phyloP scores from a whole-genome alignment of 2,329 filamentous ascomycete species.

The Clonostachys chloroleuca region DNA sequence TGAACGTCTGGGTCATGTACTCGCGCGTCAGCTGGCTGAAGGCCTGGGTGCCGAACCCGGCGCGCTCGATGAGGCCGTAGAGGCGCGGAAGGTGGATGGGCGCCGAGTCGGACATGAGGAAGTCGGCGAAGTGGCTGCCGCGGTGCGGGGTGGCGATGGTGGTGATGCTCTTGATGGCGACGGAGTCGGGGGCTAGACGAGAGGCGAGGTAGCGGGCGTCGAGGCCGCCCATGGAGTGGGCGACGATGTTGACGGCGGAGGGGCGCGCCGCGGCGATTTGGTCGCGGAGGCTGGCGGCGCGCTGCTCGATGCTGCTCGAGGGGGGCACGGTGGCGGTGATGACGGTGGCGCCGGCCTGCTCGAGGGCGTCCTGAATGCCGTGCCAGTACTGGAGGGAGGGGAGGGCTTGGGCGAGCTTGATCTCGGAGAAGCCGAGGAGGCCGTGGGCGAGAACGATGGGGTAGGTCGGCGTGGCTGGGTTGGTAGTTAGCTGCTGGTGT shows the following conservation, averaged over 20 bases:
- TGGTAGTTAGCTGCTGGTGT: background rate
- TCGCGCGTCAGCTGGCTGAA: slow-evolving; percentile 55
- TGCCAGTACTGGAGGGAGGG: slow-evolving; percentile 61
- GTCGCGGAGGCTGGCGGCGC: slow-evolving; percentile 50
- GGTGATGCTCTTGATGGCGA: slow-evolving; percentile 45
- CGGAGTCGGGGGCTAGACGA: slow-evolving; percentile 38
- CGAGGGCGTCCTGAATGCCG: slow-evolving; percentile 56
- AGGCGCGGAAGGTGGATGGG: slow-evolving; percentile 45
- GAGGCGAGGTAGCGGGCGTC: slow-evolving; percentile 64
- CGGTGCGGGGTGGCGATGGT: slow-evolving; percentile 53
- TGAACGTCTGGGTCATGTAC: slow-evolving; percentile 57
- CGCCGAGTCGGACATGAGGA: slow-evolving; percentile 30
- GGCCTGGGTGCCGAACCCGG: slow-evolving; percentile 53
- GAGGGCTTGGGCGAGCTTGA: slow-evolving; percentile 44
- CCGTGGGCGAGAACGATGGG: slow-evolving; percentile 64
- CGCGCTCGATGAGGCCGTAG: slow-evolving; percentile 43
- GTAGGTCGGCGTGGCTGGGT: slow-evolving; percentile 48
- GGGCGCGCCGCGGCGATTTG: slow-evolving; percentile 41
- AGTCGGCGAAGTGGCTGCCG: slow-evolving; percentile 52
- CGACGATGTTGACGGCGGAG: slow-evolving; percentile 69
- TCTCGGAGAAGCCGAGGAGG: slow-evolving; percentile 58
- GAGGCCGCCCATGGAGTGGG: slow-evolving; percentile 65
- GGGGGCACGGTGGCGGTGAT: slow-evolving; percentile 59
- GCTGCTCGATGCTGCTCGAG: slow-evolving; percentile 54
- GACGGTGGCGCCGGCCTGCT: slow-evolving; percentile 46